phyloP scores from a whole-genome alignment of 179 eudicot genomes.

The Corrigiola litoralis region DNA sequence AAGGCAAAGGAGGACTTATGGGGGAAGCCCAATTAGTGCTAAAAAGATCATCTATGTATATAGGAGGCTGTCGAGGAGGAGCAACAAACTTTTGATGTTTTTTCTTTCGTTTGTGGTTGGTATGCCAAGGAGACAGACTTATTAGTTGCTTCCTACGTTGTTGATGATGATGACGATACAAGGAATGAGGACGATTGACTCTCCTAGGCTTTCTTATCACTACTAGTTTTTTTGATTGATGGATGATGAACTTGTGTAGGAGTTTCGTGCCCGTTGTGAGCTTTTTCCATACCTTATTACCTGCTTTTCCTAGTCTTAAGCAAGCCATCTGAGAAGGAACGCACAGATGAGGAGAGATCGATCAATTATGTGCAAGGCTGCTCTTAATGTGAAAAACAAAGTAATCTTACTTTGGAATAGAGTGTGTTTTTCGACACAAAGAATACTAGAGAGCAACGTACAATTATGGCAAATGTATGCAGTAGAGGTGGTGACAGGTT shows the following conservation, averaged over 20 bases:
- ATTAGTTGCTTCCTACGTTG: too few species aligned
- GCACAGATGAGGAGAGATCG: too few species aligned
- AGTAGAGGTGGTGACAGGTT: too few species aligned
- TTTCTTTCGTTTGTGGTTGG: neutral
- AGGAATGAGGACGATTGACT: neutral
- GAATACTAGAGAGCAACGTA: too few species aligned
- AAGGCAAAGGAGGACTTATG: neutral
- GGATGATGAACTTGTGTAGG: neutral
- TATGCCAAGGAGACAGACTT: neutral
- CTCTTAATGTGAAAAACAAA: too few species aligned
- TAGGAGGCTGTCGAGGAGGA: neutral
- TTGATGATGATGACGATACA: too few species aligned
- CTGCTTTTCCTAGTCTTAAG: neutral
- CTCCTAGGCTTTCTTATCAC: neutral
- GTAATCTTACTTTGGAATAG: too few species aligned
- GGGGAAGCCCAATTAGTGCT: neutral
- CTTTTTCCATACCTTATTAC: slow-evolving; percentile 7
- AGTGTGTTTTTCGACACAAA: too few species aligned
- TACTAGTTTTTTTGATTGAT: neutral
- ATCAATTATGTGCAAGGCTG: too few species aligned
- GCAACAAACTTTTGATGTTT: neutral
- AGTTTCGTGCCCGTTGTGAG: slow-evolving; percentile 9
- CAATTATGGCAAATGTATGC: too few species aligned
- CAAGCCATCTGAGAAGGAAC: too few species aligned
- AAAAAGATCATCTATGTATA: slow-evolving; percentile 10